Evolutionary conservation across 2,329 filamentous ascomycete genomes (phyloP), one percentile per base, ranked within the genome.

Genomic region (Phaeosphaeriaceae sp.): DNA sequence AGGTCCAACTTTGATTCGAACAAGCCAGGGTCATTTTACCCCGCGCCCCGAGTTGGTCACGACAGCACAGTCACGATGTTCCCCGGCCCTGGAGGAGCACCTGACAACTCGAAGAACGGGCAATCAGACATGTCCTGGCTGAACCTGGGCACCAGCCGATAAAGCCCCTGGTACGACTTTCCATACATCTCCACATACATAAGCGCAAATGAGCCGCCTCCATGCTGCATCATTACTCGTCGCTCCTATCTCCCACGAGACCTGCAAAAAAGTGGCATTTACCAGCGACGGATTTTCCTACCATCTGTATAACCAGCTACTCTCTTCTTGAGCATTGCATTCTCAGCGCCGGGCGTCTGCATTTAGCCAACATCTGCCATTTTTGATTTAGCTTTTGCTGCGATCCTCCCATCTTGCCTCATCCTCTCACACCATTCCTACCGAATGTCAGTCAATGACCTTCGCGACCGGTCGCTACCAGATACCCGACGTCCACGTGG

Each of bases 81-180:
- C 77, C 9, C 59, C 42, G 65, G 59, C 56, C 65, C 63, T 2
- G 63, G 60, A 8, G 54, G 56, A 49, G 55, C 64, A 15, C 60
- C 61, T 51, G 54, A 59, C 21, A 59, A 65, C 35, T 56, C 55
- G n/a, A 70, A 69, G 53, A 64, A 70, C 28, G 65, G 60, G 49
- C 67, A 73, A 35, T 85, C 49, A 81, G 91, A 93, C 75, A 91
- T 93, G 89, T 92, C 89, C 78, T 94, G 91, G 91, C 79, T 94
- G 63, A 93, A 93, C 71, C 82, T 93, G 19, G 88, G 88, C 49
- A 85, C 70, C 47, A 71, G 67, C 43, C 70, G 69, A 59, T 71
- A 67, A 63, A 63, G 56, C 55, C 35, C 19, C 15, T 47, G 21
- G 50, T 54, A 52, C 52, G 46, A 58, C 53, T 52, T 46, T 48